A percentile compares a stretch with the other conserved stretches of the same genome.
These are phyloP conservation scores for Beauveria sp. DNA, from an alignment of 2,329 filamentous ascomycete species.

Conservation along the genomic window DNA sequence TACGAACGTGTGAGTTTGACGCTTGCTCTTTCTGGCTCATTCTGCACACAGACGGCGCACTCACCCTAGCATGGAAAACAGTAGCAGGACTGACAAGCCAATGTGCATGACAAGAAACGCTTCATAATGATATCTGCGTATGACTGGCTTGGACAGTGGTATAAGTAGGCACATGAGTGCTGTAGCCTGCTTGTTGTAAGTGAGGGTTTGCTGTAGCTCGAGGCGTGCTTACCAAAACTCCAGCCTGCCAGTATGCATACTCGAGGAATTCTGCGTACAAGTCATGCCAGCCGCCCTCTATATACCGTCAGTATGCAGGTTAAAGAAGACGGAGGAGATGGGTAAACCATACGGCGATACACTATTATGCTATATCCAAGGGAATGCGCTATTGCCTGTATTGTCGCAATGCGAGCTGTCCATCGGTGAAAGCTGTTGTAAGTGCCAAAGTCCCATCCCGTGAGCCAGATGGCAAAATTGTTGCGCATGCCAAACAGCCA, in stretches of 20 bases:
- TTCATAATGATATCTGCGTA: constrained; percentile 45
- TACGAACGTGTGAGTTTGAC: neutral
- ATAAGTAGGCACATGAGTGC: constrained; percentile 38
- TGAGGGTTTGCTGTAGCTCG: neutral
- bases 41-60: neutral
- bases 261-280: constrained; percentile 30
- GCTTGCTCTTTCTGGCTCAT: too few relatives aligned
- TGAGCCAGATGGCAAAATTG: constrained; percentile 57
- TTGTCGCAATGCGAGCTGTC: constrained; percentile 53
- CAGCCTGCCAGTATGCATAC: constrained; percentile 40
- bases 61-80: constrained; percentile 41
- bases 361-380: constrained; percentile 47
- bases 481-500: constrained; percentile 63
- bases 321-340: neutral
- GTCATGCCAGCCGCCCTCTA: constrained; percentile 29
- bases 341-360: constrained; percentile 16
- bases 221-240: constrained; percentile 26
- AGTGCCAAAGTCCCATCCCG: constrained; percentile 60
- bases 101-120: constrained; percentile 44
- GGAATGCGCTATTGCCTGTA: constrained; percentile 57
- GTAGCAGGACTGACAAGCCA: constrained; percentile 38
- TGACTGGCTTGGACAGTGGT: constrained; percentile 40
- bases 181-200: constrained; percentile 22
- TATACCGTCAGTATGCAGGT: neutral
- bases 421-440: constrained; percentile 63